Percentiles rank a stretch among this genome's conserved stretches.
Evolutionary conservation across 495 filamentous ascomycete species (phyloP).

Genomic region (Trichoderma gamsii): DNA sequence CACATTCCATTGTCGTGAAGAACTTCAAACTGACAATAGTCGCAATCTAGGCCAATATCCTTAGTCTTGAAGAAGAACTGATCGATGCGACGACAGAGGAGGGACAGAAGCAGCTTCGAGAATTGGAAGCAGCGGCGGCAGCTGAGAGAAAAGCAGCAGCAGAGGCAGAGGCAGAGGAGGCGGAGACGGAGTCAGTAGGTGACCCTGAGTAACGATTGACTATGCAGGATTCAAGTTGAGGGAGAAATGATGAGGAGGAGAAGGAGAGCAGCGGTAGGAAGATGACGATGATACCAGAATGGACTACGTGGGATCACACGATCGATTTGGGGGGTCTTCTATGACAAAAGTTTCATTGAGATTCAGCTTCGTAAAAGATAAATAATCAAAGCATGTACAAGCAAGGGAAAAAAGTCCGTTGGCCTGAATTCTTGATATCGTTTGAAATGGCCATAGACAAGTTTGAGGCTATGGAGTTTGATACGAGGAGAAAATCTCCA

Average conservation of each 20-base stretch:
- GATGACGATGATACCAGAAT: conserved; percentile 8
- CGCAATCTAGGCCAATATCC: conserved; percentile 61
- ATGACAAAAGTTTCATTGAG: neutral
- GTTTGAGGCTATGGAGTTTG: neutral
- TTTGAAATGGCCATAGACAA: no score
- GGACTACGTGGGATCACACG: neutral
- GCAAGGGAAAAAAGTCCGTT: neutral
- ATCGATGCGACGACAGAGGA: conserved; percentile 96
- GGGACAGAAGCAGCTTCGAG: conserved; percentile 67
- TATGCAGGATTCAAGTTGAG: neutral
- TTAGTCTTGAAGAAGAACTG: conserved; percentile 85
- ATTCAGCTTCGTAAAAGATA: neutral
- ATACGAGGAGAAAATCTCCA: neutral
- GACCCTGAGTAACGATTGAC: conserved; percentile 30
- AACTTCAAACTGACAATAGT: neutral
- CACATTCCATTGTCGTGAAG: neutral
- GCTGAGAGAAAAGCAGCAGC: conserved; percentile 26
- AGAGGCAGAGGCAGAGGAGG: conserved; percentile 21
- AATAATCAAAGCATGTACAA: neutral
- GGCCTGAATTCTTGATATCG: neutral
- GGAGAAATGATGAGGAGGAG: neutral
- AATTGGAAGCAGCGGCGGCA: conserved; percentile 54
- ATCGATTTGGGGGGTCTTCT: neutral
- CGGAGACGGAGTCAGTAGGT: neutral
- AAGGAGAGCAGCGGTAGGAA: neutral